Percentiles rank a stretch among this genome's conserved stretches.
These are phyloP conservation scores for Aspergillus pseudoterreus DNA, from an alignment of 2,329 filamentous ascomycete species.

Conservation along the genomic window DNA sequence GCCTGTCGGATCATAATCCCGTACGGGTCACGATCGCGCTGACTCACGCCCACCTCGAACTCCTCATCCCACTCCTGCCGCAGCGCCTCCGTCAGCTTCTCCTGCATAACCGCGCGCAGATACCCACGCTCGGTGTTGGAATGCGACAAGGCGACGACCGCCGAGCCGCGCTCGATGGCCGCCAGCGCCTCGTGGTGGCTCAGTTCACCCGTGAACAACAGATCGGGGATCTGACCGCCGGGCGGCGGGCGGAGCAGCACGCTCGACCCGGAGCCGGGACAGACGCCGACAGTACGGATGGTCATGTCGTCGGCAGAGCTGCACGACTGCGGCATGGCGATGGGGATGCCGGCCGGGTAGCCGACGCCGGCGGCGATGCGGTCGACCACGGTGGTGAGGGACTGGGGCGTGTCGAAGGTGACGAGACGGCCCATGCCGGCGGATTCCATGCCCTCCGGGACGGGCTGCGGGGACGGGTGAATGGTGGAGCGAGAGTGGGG, in stretches of 20 bases:
- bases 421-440: conserved; percentile 62
- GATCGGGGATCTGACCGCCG: conserved; percentile 55
- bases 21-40: conserved; percentile 82
- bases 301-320: conserved; percentile 50
- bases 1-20: conserved; percentile 57
- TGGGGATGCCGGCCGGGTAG: conserved; percentile 61
- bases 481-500: conserved; percentile 54
- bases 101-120: conserved; percentile 65
- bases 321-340: conserved; percentile 58
- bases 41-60: conserved; percentile 64
- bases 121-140: conserved; percentile 90
- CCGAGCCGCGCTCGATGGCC: conserved; percentile 77
- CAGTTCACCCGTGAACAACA: conserved; percentile 89
- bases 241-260: conserved; percentile 58
- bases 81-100: conserved; percentile 60
- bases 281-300: conserved; percentile 74
- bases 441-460: conserved; percentile 40
- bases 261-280: conserved; percentile 80
- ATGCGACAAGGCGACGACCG: conserved; percentile 83
- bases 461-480: conserved; percentile 41
- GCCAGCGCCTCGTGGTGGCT: conserved; percentile 87
- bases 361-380: conserved; percentile 62
- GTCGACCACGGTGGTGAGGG: conserved; percentile 57
- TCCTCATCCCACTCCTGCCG: conserved; percentile 51
- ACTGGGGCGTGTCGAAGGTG: conserved; percentile 50